Base-by-base conservation (phyloP, 345 rosid genomes). In the Citrus glauca region DNA sequence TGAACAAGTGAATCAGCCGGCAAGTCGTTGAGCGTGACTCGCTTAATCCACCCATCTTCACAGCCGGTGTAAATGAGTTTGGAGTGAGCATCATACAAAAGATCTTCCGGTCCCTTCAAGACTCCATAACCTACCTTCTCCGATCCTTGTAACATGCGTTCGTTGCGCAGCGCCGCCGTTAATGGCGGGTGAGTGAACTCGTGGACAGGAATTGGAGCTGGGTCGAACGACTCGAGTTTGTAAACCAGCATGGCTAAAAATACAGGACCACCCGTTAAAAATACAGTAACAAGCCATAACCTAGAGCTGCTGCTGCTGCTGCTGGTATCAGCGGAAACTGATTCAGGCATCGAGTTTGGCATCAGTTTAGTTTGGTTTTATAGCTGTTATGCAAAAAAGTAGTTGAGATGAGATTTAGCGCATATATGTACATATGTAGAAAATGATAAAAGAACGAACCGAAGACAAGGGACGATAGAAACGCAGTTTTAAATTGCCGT, bases 41-140 rank as follows among this genome's bases (percentile, higher is more conserved):
- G 88, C 79, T 90, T 92, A 50, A 95, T 79, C 99, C 99, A 95
- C n/a, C 97, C 99, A 74, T 94, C 98, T 0, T 40, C 79, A 30
- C 90, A 90, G 1, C 91, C 84, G 1, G 97, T 90, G 72, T 90
- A 94, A 22, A 92, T 76, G 37, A 84, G 13, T 7, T 78, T 73
- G 6, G 91, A 80, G 42, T 55, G 71, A 6, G 50, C 6, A 48
- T 92, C 92, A 59, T 88, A 90, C 0, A 81, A 85, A 48, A 94
- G 71, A 76, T 94, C 98, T 73, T 94, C 98, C 0, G 98, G 94
- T 24, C 66, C 89, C 22, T 19, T 66, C 63, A 93, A 66, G 73
- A 62, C 61, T 56, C 89, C 92, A 0, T 7, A 30, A 1, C 94
- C 97, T 60, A 93, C 61, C 62, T 65, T 35, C 74, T 93, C 89